Evolutionary conservation across 2,329 filamentous ascomycete species (phyloP).

Genomic region (Drechslerella stenobrocha): DNA sequence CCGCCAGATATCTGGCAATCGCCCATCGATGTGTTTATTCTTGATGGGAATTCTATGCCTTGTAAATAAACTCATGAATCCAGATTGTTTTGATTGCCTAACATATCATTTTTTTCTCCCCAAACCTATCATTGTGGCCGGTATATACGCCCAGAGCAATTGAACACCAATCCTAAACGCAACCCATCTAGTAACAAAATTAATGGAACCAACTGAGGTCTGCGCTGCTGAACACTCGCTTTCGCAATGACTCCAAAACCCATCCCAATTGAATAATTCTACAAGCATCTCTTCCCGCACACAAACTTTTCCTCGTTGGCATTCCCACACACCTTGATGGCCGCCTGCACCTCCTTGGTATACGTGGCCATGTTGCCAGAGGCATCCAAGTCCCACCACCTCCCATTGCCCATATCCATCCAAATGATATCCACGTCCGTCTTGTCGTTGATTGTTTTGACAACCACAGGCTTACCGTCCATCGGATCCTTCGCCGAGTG

Average conservation of each 20-base stretch:
- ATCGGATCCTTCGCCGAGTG: conserved; percentile 38
- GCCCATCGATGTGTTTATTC: too few species aligned
- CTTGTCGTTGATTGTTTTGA: conserved; percentile 31
- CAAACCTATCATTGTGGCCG: too few species aligned
- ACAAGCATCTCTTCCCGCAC: conserved; percentile 37
- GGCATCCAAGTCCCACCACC: conserved; percentile 46
- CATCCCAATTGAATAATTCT: conserved; percentile 17
- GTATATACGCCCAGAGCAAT: too few species aligned
- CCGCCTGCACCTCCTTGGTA: conserved; percentile 32
- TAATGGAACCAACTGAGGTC: conserved; percentile 1
- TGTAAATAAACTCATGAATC: too few species aligned
- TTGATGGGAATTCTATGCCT: too few species aligned
- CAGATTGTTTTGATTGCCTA: too few species aligned
- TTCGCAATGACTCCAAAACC: conserved; percentile 16
- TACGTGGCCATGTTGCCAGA: conserved; percentile 41
- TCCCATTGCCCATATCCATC: conserved; percentile 45
- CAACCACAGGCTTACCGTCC: conserved; percentile 32
- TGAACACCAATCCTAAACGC: too few species aligned
- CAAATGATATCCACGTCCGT: conserved; percentile 23
- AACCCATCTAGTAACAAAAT: background rate
- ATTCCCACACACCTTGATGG: conserved; percentile 27
- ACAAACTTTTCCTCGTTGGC: conserved; percentile 42
- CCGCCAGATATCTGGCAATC: too few species aligned
- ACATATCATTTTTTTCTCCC: too few species aligned
- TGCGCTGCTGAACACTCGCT: conserved; percentile 6